Conservation (phyloP, 2,329 filamentous ascomycete genomes). For the Colletotrichum lini region DNA sequence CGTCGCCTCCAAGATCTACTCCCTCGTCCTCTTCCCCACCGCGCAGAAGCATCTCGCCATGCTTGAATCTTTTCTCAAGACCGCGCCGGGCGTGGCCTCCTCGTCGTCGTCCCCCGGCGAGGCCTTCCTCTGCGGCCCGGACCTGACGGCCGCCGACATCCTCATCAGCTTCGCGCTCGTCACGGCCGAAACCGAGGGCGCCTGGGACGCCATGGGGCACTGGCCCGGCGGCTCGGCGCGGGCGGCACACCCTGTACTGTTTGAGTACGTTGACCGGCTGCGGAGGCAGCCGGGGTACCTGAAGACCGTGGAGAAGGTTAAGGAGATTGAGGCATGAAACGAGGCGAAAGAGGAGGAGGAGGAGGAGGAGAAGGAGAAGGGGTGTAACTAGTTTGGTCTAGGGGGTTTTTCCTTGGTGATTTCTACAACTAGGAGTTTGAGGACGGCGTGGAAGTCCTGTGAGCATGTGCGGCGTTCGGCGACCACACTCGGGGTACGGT, state of each 20-base stretch:
- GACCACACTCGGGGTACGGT: not conserved
- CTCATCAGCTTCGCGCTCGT: slow-evolving; percentile 68
- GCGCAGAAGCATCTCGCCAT: slow-evolving; percentile 62
- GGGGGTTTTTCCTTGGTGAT: not conserved
- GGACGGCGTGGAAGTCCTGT: not conserved
- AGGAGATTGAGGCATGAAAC: slow-evolving; percentile 60
- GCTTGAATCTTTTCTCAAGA: slow-evolving; percentile 63
- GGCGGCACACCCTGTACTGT: slow-evolving; percentile 59
- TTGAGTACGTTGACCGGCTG: slow-evolving; percentile 62
- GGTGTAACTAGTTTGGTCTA: no score
- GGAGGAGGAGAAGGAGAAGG: not conserved
- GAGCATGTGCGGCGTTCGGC: not conserved
- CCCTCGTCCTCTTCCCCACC: slow-evolving; percentile 62
- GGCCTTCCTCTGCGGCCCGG: slow-evolving; percentile 63
- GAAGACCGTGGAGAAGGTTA: slow-evolving; percentile 63
- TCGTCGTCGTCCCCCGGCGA: slow-evolving; percentile 47
- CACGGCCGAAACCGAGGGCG: slow-evolving; percentile 52
- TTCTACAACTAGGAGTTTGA: not conserved
- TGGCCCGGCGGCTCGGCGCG: slow-evolving; percentile 59
- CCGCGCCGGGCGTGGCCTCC: slow-evolving; percentile 50
- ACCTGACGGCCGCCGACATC: slow-evolving; percentile 67
- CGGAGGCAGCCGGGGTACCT: slow-evolving; percentile 63
- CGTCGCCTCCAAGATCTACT: slow-evolving; percentile 60
- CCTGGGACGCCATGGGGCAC: slow-evolving; percentile 56
- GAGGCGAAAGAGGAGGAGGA: not conserved